phyloP scores from a whole-genome alignment of 345 rosid species.

The Euclidium syriacum region DNA sequence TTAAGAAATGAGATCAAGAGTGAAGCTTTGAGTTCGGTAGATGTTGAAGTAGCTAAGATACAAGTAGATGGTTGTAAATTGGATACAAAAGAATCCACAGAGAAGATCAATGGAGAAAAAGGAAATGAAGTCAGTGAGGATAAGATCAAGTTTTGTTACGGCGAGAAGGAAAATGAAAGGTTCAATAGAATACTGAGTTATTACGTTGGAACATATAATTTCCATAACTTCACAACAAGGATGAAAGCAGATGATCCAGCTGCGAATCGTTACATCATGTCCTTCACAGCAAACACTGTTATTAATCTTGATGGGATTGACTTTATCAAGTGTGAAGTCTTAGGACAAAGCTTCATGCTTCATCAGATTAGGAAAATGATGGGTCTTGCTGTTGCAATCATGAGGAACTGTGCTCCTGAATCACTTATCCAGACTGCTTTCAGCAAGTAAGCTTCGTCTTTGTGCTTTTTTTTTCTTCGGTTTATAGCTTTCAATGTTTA shows the following conservation, averaged over 20 bases:
- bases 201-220: conserved; percentile 87
- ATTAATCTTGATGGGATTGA: conserved; percentile 70
- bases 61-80: background rate
- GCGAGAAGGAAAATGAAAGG: conserved; percentile 60
- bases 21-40: conserved; percentile 15
- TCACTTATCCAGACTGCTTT: conserved; percentile 63
- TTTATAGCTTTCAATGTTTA: background rate
- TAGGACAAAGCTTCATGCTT: conserved; percentile 98
- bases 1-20: conserved; percentile 5
- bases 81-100: background rate
- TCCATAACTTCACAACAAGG: conserved; percentile 91
- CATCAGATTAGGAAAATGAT: conserved; percentile 96
- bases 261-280: conserved; percentile 60
- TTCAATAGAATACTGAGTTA: conserved; percentile 62
- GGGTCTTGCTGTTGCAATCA: conserved; percentile 84
- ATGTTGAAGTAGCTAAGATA: background rate
- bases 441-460: conserved; percentile 45
- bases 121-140: background rate
- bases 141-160: conserved; percentile 43
- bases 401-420: conserved; percentile 73
- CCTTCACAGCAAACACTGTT: conserved; percentile 51
- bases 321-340: conserved; percentile 83
- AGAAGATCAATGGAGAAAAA: conserved; percentile 17
- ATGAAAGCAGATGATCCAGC: conserved; percentile 78
- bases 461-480: background rate